Evolutionary conservation across 805 yeast genomes (phyloP).

Genomic region (Wickerhamomyces canadensis): DNA sequence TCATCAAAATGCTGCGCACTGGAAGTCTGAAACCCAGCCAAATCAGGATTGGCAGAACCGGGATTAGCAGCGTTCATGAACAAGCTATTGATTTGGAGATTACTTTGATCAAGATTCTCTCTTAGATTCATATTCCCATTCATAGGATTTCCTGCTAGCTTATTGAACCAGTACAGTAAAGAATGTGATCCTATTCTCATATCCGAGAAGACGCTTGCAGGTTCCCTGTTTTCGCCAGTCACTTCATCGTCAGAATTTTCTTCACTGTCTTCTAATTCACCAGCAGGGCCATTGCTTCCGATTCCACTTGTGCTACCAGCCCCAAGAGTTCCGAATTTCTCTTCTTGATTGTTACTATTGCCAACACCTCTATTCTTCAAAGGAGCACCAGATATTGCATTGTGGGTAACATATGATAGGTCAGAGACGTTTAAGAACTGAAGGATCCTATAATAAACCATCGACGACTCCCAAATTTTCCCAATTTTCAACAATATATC

Average conservation of each 20-base stretch:
- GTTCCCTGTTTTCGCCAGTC: constrained; percentile 24
- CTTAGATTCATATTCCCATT: constrained; percentile 2
- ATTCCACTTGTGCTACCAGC: constrained; percentile 9
- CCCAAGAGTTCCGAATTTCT: neutral
- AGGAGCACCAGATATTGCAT: neutral
- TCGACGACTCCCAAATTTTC: constrained; percentile 24
- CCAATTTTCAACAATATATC: constrained; percentile 20
- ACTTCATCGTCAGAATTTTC: constrained; percentile 21
- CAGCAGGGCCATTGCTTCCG: no score
- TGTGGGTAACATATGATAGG: constrained; percentile 13
- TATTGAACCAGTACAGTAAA: constrained; percentile 25
- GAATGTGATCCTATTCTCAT: constrained; percentile 29
- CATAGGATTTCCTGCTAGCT: constrained; percentile 14
- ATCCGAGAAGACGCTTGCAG: constrained; percentile 31
- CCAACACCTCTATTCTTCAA: no score
- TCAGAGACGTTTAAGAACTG: constrained; percentile 22
- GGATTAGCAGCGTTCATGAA: neutral
- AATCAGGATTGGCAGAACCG: constrained; percentile 2
- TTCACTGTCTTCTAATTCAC: constrained; percentile 16
- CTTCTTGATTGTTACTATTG: constrained; percentile 1
- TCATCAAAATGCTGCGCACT: constrained; percentile 16
- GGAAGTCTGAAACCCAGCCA: constrained; percentile 15
- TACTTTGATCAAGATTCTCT: neutral
- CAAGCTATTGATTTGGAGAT: neutral
- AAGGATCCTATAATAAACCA: constrained; percentile 25